Base-by-base conservation (phyloP, 306 rosid species). In the Gynostemma pentaphyllum region DNA sequence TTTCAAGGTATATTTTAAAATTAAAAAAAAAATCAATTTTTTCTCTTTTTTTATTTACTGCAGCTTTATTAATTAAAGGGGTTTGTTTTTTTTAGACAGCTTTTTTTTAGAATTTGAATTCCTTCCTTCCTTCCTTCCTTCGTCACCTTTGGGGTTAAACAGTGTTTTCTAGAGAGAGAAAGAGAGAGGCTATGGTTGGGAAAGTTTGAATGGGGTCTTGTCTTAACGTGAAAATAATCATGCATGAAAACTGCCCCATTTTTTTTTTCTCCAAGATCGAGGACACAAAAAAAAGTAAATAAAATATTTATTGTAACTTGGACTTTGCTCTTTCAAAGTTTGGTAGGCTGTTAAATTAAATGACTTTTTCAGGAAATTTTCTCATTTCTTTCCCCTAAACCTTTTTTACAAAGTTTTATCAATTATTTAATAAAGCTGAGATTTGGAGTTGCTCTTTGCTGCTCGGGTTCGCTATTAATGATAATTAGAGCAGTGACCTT, bases 1-100 rank as follows among this genome's bases (percentile, higher is more conserved):
- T 21, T 57, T 57, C 30, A 57, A 57, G 64, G 64, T 57, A 57
- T 13, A 3, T 7, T 3, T 2, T 3, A 32, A 32, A 32, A 7
- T 12, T 1, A 6, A 77, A 70, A 29, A 82, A 85, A 94, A 95
- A 80, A 66, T 45, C 8, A 19, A 4, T 30, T 12, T 4, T 22
- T n/a, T 27, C 42, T 11, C 24, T 12, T 13, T 22, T 27, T 34
- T 48, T 61, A 57, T 7, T 32, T 32, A 3, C 7, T 7, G 7
- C 37, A 32, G 37, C 37, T 32, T 32, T 32, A n/a, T n/a, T n/a
- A n/a, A 32, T 32, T 32, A 32, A 32, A 32, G 37, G 37, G 37
- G 37, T 2, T 32, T 32, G 3, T 2, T 32, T 7, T 3, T 32
- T 32, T 3, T 32, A 32, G 37, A 32, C 7, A 2, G 37, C 37